Evolutionary conservation across 140 eudicot genomes (phyloP).

Genomic region (Stevia rebaudiana): DNA sequence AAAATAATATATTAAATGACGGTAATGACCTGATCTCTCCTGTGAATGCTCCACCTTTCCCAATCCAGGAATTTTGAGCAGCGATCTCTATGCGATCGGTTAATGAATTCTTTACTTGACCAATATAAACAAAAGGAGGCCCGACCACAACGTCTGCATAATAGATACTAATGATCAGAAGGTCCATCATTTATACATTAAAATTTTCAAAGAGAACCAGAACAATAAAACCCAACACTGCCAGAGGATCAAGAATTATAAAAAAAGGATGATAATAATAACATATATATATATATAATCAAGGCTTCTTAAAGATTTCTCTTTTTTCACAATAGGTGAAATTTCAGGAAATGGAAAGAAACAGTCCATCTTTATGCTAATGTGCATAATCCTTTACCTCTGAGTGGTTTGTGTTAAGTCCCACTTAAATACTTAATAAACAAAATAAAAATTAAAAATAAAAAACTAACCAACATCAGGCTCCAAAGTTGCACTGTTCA

Average conservation of each 20-base stretch:
- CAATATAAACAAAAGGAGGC: constrained; percentile 88
- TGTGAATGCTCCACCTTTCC: constrained; percentile 98
- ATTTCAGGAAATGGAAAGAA: neutral
- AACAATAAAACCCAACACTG: neutral
- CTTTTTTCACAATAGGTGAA: neutral
- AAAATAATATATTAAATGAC: neutral
- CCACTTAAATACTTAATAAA: neutral
- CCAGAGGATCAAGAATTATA: neutral
- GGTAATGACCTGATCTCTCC: constrained; percentile 82
- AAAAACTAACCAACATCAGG: constrained; percentile 89
- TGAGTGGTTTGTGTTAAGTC: neutral
- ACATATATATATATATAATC: neutral
- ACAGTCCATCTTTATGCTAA: neutral
- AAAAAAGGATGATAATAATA: neutral
- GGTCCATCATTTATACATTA: neutral
- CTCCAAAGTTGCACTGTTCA: constrained; percentile 90
- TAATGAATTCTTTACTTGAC: constrained; percentile 84
- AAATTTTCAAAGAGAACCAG: neutral
- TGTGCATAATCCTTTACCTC: neutral
- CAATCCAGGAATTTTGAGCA: constrained; percentile 95
- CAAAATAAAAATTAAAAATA: neutral
- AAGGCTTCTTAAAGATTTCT: neutral
- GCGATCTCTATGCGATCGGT: constrained; percentile 78
- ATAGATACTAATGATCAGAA: neutral
- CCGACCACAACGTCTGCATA: constrained; percentile 86